phyloP scores from a whole-genome alignment of 139 green algal genomes.

The Chlamydomonas sphaeroides region DNA sequence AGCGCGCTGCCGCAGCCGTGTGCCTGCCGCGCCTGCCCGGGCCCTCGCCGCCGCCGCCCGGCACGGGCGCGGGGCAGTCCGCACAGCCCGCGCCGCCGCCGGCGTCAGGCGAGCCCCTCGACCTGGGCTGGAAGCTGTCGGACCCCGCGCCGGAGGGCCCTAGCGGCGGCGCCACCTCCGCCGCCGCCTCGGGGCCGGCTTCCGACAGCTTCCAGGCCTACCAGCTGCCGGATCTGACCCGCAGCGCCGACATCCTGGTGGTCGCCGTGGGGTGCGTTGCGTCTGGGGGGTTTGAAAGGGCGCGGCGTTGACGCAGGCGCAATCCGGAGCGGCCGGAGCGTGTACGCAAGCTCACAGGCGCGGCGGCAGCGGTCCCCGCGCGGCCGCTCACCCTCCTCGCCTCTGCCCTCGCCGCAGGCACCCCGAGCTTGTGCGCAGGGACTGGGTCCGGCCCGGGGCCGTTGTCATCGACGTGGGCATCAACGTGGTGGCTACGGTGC shows the following conservation, averaged over 20 bases:
- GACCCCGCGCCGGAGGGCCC: not conserved
- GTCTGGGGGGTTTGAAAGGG: no score
- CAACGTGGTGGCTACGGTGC: slow-evolving; percentile 79
- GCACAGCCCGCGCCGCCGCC: no score
- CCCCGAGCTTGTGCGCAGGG: slow-evolving; percentile 82
- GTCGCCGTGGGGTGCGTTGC: slow-evolving; percentile 73
- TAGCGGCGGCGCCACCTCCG: not conserved
- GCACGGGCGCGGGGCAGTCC: no score
- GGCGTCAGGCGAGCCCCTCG: no score
- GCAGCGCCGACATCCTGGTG: slow-evolving; percentile 82
- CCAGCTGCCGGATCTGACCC: slow-evolving; percentile 63
- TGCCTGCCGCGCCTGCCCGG: slow-evolving; percentile 63
- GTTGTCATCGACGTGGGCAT: slow-evolving; percentile 97
- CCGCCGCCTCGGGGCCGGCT: not conserved
- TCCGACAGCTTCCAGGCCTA: slow-evolving; percentile 30
- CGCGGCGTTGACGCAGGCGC: not conserved
- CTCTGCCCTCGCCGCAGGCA: no score
- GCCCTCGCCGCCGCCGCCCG: slow-evolving; percentile 21
- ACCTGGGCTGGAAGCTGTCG: no score
- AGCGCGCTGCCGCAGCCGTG: slow-evolving; percentile 43
- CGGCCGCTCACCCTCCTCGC: no score
- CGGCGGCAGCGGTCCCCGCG: no score
- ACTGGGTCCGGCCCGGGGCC: slow-evolving; percentile 94
- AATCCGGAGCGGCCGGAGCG: no score
- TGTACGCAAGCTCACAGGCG: no score